Base-by-base conservation (phyloP, 768 basidiomycete genomes). In the Pulveroboletus ravenelii region DNA sequence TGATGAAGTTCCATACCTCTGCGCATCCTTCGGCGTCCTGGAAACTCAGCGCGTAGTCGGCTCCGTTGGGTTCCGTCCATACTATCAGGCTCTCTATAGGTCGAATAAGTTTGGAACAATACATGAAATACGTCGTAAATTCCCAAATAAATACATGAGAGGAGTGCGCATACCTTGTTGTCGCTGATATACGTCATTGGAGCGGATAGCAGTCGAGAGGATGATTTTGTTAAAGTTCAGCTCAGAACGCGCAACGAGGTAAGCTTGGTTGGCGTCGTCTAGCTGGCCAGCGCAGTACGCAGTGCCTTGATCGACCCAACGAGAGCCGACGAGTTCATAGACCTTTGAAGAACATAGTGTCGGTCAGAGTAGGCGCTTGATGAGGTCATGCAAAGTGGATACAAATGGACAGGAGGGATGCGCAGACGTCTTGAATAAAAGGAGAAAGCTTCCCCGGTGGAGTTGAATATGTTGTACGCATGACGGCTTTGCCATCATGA, bases 1-100 rank as follows among this genome's bases (percentile, higher is more conserved):
- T 72, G 59, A 99, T 95, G 67, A 97, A 99, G 61, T 87, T 89
- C 95, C 96, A 99, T 43, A 98, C 90, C 73, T 98, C 93, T 30
- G 84, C 78, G 59, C 95, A 99, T 29, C 94, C 96, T 54, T 93
- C 90, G 1, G 90, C 81, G 60, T 97, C 95, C 64, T 97, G 95
- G 60, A 99, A 99, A 60, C 93, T 95, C 47, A 99, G 75, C 2
- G 95, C 95, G 64, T 96, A 94, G 69, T 99, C 96, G 34, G 88
- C 83, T 27, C 91, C 90, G 55, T 90, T 87, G 1, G 91, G 89
- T 66, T 98, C 95, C 4, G 95, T 98, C 96, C 96, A 99, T 17
- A 97, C 95, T 59, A 99, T 97, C 42, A 99, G 79, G 12, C 96
- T 99, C 63, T 97, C 95, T 94, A 70, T 29, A 45, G 49, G 58